These are phyloP conservation scores for Rhizopus stolonifer DNA, from an alignment of 371 early-diverging fungal species.

Conservation along the genomic window DNA sequence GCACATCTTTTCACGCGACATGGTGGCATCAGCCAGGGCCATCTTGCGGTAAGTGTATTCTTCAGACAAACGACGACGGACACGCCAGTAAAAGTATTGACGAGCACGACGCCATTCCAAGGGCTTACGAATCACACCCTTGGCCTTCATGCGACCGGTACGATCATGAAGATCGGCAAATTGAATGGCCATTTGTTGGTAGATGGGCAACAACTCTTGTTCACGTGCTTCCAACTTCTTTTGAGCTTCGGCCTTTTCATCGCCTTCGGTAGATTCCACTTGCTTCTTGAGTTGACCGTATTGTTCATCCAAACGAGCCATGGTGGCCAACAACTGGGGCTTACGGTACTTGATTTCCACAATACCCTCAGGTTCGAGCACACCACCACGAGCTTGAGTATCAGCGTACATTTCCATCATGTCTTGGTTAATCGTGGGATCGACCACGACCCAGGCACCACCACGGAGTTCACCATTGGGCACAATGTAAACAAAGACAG, in stretches of 20 bases:
- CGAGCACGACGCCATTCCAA: conserved; percentile 85
- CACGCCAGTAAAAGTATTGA: conserved; percentile 92
- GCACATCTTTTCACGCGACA: conserved; percentile 52
- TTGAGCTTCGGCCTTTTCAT: conserved; percentile 66
- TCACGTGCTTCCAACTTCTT: conserved; percentile 77
- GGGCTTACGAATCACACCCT: conserved; percentile 82
- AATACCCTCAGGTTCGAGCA: conserved; percentile 97
- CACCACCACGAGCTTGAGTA: conserved; percentile 88
- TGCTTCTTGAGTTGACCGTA: conserved; percentile 74
- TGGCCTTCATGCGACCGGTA: conserved; percentile 95
- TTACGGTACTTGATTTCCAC: conserved; percentile 99
- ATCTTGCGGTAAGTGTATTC: conserved; percentile 69
- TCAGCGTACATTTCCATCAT: conserved; percentile 99
- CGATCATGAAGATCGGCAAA: conserved; percentile 98
- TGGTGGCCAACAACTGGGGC: conserved; percentile 85
- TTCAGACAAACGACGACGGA: conserved; percentile 78
- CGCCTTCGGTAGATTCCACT: conserved; percentile 51
- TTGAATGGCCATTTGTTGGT: conserved; percentile 92
- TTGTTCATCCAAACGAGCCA: conserved; percentile 86
- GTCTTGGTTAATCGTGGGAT: conserved; percentile 95
- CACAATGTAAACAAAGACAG: conserved; percentile 96
- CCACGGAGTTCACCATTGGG: conserved; percentile 97
- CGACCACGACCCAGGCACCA: conserved; percentile 99
- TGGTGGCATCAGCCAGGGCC: conserved; percentile 32
- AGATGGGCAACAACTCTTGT: conserved; percentile 83